Evolutionary conservation across 768 basidiomycete genomes (phyloP), one percentile per base, ranked within the genome.

Genomic region (Agrocybe praecox): DNA sequence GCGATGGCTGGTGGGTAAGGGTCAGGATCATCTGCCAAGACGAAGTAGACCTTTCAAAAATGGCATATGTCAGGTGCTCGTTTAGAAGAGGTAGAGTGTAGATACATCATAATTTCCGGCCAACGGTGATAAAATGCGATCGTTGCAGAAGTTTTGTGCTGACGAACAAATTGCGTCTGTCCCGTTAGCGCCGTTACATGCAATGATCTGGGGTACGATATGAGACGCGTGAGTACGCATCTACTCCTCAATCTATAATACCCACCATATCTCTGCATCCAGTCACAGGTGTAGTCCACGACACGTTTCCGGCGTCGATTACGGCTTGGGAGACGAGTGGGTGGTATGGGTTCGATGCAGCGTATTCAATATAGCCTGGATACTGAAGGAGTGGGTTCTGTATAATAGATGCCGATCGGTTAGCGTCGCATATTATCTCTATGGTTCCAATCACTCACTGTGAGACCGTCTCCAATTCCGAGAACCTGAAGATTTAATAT

Each of bases 391-490:
- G 43, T 2, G 61, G 63, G 24, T 67, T 64, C 65, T 66, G 23
- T n/a, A n/a, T n/a, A n/a, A n/a, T n/a, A n/a, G n/a, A n/a, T n/a
- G n/a, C n/a, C n/a, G n/a, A n/a, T n/a, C n/a, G n/a, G n/a, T n/a
- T n/a, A n/a, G n/a, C n/a, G n/a, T n/a, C n/a, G n/a, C n/a, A n/a
- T n/a, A n/a, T n/a, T n/a, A n/a, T n/a, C n/a, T n/a, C n/a, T n/a
- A n/a, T 3, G 14, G 19, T 14, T 17, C 26, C 15, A 34, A 8
- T 12, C 15, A 46, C 76, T 14, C 69, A 86, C 84, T 3, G 85
- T 86, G 24, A 87, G 69, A 8, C 85, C 85, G 63, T 88, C 77
- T 17, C 87, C 86, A 21, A 88, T 75, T 11, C 83, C 87, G 21
- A 87, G 77, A 18, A 78, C 73, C 65, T 85, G 78, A 18, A 88